Conservation (phyloP, 768 basidiomycete genomes). For the Coprinopsis marcescibilis region DNA sequence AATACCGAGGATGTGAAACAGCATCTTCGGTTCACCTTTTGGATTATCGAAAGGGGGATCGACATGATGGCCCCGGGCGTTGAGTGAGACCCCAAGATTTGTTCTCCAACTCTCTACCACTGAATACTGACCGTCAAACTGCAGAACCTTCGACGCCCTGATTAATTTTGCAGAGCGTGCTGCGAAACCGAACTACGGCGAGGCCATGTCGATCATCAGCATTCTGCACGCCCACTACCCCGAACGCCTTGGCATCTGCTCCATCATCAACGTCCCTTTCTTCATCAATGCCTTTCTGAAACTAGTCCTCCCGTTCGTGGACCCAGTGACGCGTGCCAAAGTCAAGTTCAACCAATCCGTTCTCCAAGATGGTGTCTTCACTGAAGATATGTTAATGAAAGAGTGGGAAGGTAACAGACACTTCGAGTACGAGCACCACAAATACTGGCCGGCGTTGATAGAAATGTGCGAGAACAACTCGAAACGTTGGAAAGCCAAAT, state of each 20-base stretch:
- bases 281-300: constrained; percentile 71
- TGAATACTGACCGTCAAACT: background rate
- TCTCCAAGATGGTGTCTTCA: constrained; percentile 62
- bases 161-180: constrained; percentile 73
- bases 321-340: constrained; percentile 73
- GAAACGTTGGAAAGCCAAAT: constrained; percentile 47
- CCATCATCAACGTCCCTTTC: constrained; percentile 80
- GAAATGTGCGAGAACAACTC: constrained; percentile 47
- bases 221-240: constrained; percentile 86
- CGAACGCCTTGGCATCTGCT: constrained; percentile 71
- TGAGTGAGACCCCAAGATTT: constrained; percentile 44
- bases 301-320: constrained; percentile 74
- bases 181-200: constrained; percentile 45
- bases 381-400: constrained; percentile 61
- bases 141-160: constrained; percentile 62
- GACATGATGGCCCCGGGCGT: constrained; percentile 80
- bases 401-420: constrained; percentile 58
- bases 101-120: background rate
- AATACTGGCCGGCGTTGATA: constrained; percentile 68
- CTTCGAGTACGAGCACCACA: constrained; percentile 69
- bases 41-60: constrained; percentile 69
- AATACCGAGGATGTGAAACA: constrained; percentile 66
- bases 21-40: constrained; percentile 76
- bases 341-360: constrained; percentile 70
- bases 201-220: constrained; percentile 42